These are phyloP conservation scores for Centrapalus pauciflorus DNA, from an alignment of 129 eudicot species.

Conservation along the genomic window DNA sequence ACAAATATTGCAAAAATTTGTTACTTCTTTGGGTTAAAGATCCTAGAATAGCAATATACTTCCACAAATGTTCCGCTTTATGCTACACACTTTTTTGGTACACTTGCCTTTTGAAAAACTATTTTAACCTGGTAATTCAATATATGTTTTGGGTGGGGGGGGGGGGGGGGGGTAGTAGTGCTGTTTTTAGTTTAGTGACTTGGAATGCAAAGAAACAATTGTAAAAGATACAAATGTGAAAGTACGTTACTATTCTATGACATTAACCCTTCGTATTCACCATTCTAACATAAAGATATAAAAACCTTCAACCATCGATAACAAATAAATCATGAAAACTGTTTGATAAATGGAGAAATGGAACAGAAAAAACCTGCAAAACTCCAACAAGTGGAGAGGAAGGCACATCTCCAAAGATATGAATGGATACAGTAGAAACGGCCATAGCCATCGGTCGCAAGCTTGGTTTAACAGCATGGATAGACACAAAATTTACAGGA, in stretches of 20 bases:
- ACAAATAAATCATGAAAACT: not conserved
- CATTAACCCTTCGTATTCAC: not conserved
- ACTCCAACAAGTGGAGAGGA: slow-evolving; percentile 94
- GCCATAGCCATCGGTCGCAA: slow-evolving; percentile 87
- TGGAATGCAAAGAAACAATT: no score
- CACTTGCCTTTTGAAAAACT: no score
- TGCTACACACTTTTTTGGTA: no score
- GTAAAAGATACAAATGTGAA: no score
- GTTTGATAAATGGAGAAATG: not conserved
- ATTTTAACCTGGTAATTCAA: no score
- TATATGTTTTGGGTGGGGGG: no score
- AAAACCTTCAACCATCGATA: not conserved
- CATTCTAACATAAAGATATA: not conserved
- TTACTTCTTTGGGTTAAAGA: no score
- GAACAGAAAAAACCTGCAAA: slow-evolving; percentile 52
- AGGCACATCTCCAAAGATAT: slow-evolving; percentile 90
- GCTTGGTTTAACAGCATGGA: slow-evolving; percentile 80
- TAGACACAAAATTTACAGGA: slow-evolving; percentile 79
- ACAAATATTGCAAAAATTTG: not conserved
- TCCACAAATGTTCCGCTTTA: no score
- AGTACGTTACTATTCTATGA: no score
- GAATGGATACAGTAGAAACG: slow-evolving; percentile 86
- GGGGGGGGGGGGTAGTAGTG: no score
- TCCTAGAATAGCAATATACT: no score
- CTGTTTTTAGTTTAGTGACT: no score